Base-by-base conservation (phyloP, 2,329 filamentous ascomycete genomes). In the Ceratocystis eucalypticola region DNA sequence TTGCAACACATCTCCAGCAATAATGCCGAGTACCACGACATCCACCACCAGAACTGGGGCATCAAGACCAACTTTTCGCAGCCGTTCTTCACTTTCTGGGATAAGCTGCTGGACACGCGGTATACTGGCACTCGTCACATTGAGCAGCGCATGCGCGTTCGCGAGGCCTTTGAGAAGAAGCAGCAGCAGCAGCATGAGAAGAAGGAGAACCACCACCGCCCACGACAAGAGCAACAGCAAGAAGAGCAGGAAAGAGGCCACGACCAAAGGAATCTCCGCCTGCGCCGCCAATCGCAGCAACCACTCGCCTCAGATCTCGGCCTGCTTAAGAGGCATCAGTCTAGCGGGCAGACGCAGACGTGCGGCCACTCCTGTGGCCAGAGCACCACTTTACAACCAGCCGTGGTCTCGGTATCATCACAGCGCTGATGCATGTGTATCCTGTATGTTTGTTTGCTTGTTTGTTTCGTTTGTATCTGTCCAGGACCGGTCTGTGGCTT, bases 11-110 rank as follows among this genome's bases (percentile, higher is more conserved):
- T 97, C 69, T 96, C 92, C 57, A 88, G 88, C 74, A 97, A 99
- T 80, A 96, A 97, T 71, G 93, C 94, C 30, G 88, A 87, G 45
- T 99, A 97, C 76, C 94, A 99, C 74, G 94, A 99, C 73, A 93
- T 99, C 68, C 94, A 99, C 77, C 94, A 99, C 77, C 94, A 99
- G 77, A 95, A 89, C 76, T 97, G 93, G 92, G 94, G 94, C 67
- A 96, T 99, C 81, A 99, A 97, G 82, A 89, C 88, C 70, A 95
- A 95, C 77, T 95, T 91, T 75, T 88, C 87, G 4, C 90, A 95
- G 76, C 90, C 90, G 2, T 95, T 92, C 78, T 96, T 97, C 77
- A 96, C 89, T 61, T 91, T 96, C 77, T 97, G 94, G 91, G 94
- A 99, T 74, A 81, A 83, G 61, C 73, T 91, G 33, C 79, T 96